Percentiles rank a stretch among this genome's conserved stretches.
phyloP scores from a whole-genome alignment of 176 grass and related monocot species.

The Triticum monococcum region DNA sequence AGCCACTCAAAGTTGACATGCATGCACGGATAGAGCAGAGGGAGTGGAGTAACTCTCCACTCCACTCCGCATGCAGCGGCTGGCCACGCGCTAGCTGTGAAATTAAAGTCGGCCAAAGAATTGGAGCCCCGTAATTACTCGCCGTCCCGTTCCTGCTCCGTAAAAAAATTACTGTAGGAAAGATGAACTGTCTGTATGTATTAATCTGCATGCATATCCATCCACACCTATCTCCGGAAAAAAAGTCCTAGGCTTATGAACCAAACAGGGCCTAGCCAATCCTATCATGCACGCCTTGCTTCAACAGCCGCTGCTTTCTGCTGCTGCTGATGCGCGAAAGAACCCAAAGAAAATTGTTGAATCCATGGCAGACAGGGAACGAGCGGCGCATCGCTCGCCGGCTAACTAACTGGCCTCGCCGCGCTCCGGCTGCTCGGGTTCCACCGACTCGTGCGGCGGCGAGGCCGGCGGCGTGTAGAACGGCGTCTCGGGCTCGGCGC shows the following conservation, averaged over 20 bases:
- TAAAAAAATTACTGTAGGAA: background rate
- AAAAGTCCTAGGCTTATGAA: too few species aligned
- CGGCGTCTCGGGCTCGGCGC: slow-evolving; percentile 24
- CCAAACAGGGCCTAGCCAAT: too few species aligned
- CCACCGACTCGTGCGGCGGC: background rate
- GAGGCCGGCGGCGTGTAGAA: slow-evolving; percentile 48
- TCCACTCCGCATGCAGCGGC: background rate
- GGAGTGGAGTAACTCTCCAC: background rate
- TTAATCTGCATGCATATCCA: background rate
- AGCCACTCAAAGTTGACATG: background rate
- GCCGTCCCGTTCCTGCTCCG: background rate
- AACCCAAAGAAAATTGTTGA: background rate
- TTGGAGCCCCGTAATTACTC: background rate
- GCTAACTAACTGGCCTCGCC: too few species aligned
- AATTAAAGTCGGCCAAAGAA: too few species aligned
- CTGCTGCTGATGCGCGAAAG: background rate
- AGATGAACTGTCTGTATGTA: slow-evolving; percentile 1
- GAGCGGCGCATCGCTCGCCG: too few species aligned
- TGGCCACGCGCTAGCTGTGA: background rate
- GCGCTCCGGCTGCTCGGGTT: background rate
- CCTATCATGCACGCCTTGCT: background rate
- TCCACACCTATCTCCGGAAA: background rate
- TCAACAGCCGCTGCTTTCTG: too few species aligned
- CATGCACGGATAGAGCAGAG: background rate
- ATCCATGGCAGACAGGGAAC: background rate